Conservation (phyloP, 768 basidiomycete species). For the Suillus subluteus region DNA sequence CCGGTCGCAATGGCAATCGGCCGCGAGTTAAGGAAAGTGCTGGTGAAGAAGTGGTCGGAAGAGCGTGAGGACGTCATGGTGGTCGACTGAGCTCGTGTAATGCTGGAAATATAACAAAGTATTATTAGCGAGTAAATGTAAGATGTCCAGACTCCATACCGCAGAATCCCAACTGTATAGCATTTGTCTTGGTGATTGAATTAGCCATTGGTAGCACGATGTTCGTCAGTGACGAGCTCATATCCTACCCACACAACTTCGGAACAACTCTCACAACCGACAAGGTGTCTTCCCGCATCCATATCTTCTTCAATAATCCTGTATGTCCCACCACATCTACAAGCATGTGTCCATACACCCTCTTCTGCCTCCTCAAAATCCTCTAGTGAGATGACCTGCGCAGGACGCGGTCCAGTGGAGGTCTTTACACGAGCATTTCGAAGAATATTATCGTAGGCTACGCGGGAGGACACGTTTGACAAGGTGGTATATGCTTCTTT, state of each 20-base stretch:
- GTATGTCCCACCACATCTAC: conserved; percentile 78
- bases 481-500: conserved; percentile 72
- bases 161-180: not conserved
- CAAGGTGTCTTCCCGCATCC: conserved; percentile 72
- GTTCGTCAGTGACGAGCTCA: conserved; percentile 49
- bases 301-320: conserved; percentile 58
- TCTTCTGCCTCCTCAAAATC: conserved; percentile 57
- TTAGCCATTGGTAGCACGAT: not conserved
- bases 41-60: conserved; percentile 56
- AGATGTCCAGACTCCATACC: not conserved
- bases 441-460: conserved; percentile 49
- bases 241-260: conserved; percentile 89
- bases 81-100: conserved; percentile 31
- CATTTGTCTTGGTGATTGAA: not conserved
- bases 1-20: conserved; percentile 67
- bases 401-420: conserved; percentile 59
- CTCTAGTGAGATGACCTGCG: conserved; percentile 77
- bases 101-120: not conserved
- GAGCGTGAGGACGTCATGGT: conserved; percentile 40
- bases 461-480: conserved; percentile 50
- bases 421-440: conserved; percentile 16
- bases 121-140: not conserved
- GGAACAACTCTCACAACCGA: conserved; percentile 77
- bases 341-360: conserved; percentile 56
- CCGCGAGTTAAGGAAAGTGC: conserved; percentile 54